phyloP scores from a whole-genome alignment of 495 filamentous ascomycete genomes.

The Podospora fimiseda region DNA sequence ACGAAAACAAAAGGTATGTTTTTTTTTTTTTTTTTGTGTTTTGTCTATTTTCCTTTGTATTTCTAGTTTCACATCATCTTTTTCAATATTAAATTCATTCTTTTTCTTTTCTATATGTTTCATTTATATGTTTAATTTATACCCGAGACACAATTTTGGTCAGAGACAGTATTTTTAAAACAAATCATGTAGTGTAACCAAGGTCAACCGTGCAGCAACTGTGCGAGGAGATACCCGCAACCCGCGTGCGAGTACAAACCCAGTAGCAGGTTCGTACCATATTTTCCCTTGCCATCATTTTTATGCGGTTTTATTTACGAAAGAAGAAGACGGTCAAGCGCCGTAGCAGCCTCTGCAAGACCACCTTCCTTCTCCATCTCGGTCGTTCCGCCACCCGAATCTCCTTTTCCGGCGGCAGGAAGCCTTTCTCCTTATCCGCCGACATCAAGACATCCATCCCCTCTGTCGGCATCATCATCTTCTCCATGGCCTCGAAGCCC shows the following conservation, averaged over 20 bases:
- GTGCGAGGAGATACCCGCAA: conserved; percentile 32
- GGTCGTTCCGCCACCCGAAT: conserved; percentile 10
- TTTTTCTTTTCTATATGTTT: neutral
- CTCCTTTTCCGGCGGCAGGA: neutral
- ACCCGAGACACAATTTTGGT: neutral
- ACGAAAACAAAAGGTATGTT: conserved; percentile 34
- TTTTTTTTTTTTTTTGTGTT: neutral
- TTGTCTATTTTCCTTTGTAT: neutral
- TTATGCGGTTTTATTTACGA: too few relatives aligned
- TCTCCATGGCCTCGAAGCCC: conserved; percentile 14
- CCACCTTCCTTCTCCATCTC: conserved; percentile 23
- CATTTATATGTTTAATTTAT: neutral
- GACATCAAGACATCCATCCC: conserved; percentile 8
- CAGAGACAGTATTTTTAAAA: neutral
- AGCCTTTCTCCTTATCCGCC: conserved; percentile 6
- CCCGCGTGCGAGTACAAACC: conserved; percentile 33
- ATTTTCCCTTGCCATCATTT: too few relatives aligned
- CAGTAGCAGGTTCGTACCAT: conserved; percentile 23
- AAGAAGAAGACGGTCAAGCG: conserved; percentile 20
- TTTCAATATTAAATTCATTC: neutral
- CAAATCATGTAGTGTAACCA: conserved; percentile 29
- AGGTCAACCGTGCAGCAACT: conserved; percentile 36
- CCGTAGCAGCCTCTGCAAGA: conserved; percentile 9
- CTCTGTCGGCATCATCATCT: neutral
- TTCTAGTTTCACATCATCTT: neutral